Evolutionary conservation across 129 eudicot genomes (phyloP).

Genomic region (Flaveria ramosissima): DNA sequence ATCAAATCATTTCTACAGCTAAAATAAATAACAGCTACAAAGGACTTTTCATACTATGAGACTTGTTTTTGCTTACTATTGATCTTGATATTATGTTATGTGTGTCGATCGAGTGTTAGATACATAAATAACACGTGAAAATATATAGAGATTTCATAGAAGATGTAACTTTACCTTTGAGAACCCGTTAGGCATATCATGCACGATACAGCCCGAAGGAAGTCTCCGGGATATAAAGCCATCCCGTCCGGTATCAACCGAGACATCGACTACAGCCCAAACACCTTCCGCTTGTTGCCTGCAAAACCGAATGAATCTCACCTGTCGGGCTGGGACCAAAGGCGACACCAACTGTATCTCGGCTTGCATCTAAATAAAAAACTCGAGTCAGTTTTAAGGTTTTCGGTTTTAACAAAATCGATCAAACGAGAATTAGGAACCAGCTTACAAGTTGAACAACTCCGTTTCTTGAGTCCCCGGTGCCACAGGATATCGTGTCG

Average conservation of each 20-base stretch:
- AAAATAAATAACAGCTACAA: neutral
- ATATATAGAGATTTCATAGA: neutral
- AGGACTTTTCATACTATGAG: no score
- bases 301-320: slow-evolving; percentile 69
- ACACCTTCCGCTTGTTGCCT: slow-evolving; percentile 69
- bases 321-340: slow-evolving; percentile 65
- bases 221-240: slow-evolving; percentile 62
- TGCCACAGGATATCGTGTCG: slow-evolving; percentile 54
- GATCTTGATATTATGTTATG: no score
- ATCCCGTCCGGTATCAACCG: slow-evolving; percentile 60
- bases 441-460: slow-evolving; percentile 60
- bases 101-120: neutral
- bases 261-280: slow-evolving; percentile 88
- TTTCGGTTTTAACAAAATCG: neutral
- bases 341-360: slow-evolving; percentile 78
- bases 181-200: slow-evolving; percentile 72
- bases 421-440: neutral
- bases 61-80: no score
- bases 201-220: slow-evolving; percentile 82
- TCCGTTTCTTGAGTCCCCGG: slow-evolving; percentile 59
- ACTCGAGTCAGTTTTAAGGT: neutral
- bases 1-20: neutral
- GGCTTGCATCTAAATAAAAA: slow-evolving; percentile 65
- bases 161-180: slow-evolving; percentile 51
- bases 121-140: neutral